phyloP scores from a whole-genome alignment of 2,329 filamentous ascomycete genomes.

The Microsporum ferrugineum region DNA sequence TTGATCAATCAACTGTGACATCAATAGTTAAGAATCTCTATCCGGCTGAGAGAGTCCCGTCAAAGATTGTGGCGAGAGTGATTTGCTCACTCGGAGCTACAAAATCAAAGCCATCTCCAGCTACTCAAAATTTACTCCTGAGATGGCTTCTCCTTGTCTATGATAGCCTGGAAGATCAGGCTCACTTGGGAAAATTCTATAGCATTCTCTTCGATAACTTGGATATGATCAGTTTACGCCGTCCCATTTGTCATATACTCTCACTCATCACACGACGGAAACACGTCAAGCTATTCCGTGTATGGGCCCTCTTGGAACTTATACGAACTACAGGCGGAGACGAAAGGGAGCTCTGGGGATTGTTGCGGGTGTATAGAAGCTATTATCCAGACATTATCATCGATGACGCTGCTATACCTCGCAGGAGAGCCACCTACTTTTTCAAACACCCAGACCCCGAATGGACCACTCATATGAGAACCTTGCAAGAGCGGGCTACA shows the following conservation, averaged over 20 bases:
- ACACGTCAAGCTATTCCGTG: conserved; percentile 73
- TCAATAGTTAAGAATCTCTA: conserved; percentile 64
- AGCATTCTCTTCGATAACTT: conserved; percentile 68
- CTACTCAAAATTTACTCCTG: conserved; percentile 58
- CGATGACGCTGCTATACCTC: conserved; percentile 47
- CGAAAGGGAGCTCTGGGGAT: conserved; percentile 60
- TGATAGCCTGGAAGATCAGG: conserved; percentile 54
- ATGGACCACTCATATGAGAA: conserved; percentile 58
- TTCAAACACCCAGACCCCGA: conserved; percentile 59
- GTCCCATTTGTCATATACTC: conserved; percentile 60
- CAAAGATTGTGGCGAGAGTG: conserved; percentile 51
- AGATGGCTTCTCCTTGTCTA: conserved; percentile 71
- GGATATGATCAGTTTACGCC: conserved; percentile 67
- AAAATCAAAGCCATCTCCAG: conserved; percentile 59
- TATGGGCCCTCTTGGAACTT: conserved; percentile 55
- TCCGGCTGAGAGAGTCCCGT: conserved; percentile 53
- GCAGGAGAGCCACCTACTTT: conserved; percentile 24
- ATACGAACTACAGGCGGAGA: conserved; percentile 45
- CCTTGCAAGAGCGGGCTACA: conserved; percentile 49
- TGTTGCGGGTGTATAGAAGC: conserved; percentile 76
- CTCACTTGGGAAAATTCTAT: conserved; percentile 57
- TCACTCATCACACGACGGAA: conserved; percentile 67
- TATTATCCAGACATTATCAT: conserved; percentile 85
- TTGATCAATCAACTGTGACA: conserved; percentile 65
- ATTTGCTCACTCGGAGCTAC: conserved; percentile 68